Evolutionary conservation across 306 rosid genomes (phyloP).

Genomic region (Trifolium pratense): DNA sequence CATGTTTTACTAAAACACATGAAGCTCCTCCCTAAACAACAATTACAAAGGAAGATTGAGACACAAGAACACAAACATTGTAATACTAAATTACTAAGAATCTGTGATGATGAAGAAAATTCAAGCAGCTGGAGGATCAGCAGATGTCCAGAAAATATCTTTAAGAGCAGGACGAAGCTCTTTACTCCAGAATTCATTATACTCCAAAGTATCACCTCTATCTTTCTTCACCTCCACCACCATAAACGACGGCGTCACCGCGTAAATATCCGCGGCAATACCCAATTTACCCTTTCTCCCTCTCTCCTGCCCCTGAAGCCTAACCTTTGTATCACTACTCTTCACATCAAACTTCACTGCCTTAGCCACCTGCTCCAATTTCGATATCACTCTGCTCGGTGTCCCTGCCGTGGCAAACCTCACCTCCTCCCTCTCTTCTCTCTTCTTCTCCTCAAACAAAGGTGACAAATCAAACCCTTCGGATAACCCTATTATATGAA

Average conservation of each 20-base stretch:
- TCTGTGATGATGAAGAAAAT: not conserved
- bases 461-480: conserved; percentile 91
- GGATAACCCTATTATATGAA: conserved; percentile 76
- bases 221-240: conserved; percentile 96
- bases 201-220: conserved; percentile 83
- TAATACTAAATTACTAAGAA: not conserved
- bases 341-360: conserved; percentile 69
- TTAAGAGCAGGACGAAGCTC: conserved; percentile 94
- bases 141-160: conserved; percentile 78
- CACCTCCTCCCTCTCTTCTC: conserved; percentile 83
- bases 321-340: conserved; percentile 76
- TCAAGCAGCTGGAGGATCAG: conserved; percentile 49
- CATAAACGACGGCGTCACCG: conserved; percentile 75
- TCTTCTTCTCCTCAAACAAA: conserved; percentile 80
- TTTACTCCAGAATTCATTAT: conserved; percentile 85
- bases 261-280: conserved; percentile 80
- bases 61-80: not conserved
- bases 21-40: conserved; percentile 1
- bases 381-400: conserved; percentile 86
- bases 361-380: conserved; percentile 77
- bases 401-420: conserved; percentile 81
- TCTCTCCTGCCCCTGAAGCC: conserved; percentile 64
- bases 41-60: conserved; percentile 1
- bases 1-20: not conserved
- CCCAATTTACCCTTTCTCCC: conserved; percentile 86